Conservation (phyloP, 768 basidiomycete genomes). For the Tulasnella sp. region DNA sequence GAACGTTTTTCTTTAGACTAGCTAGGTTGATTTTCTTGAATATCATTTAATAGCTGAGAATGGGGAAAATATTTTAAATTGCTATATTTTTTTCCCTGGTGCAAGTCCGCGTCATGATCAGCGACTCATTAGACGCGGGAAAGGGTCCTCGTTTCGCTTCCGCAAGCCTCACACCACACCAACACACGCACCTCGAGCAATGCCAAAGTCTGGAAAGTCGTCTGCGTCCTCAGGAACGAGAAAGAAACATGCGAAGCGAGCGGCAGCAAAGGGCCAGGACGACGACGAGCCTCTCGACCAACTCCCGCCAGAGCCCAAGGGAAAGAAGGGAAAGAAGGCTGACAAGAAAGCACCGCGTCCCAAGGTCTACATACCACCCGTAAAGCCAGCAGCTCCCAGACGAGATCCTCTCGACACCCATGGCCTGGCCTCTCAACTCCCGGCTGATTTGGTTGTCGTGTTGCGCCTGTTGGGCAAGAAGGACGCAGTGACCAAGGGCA, state of each 20-base stretch:
- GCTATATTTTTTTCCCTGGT: neutral
- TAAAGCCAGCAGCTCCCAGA: conserved; percentile 58
- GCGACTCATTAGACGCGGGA: neutral
- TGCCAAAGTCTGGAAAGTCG: conserved; percentile 51
- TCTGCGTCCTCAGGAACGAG: conserved; percentile 80
- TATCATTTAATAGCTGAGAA: neutral
- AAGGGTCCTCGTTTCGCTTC: neutral
- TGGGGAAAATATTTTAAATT: neutral
- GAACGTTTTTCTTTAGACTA: neutral
- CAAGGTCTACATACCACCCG: conserved; percentile 82
- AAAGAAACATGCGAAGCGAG: conserved; percentile 86
- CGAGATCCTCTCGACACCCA: conserved; percentile 83
- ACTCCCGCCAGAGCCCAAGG: conserved; percentile 35
- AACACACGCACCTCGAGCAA: conserved; percentile 21
- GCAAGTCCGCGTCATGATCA: neutral
- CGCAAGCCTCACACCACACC: neutral
- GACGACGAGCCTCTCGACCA: conserved; percentile 26
- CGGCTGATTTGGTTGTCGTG: conserved; percentile 75
- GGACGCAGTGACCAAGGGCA: conserved; percentile 72
- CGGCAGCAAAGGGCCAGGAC: conserved; percentile 29
- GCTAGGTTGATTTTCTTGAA: neutral
- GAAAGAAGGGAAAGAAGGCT: conserved; percentile 45
- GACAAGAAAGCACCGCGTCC: conserved; percentile 49
- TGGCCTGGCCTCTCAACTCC: conserved; percentile 64
- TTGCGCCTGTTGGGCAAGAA: conserved; percentile 81